phyloP scores from a whole-genome alignment of 2,329 filamentous ascomycete species.

The Paraphoma sp. region DNA sequence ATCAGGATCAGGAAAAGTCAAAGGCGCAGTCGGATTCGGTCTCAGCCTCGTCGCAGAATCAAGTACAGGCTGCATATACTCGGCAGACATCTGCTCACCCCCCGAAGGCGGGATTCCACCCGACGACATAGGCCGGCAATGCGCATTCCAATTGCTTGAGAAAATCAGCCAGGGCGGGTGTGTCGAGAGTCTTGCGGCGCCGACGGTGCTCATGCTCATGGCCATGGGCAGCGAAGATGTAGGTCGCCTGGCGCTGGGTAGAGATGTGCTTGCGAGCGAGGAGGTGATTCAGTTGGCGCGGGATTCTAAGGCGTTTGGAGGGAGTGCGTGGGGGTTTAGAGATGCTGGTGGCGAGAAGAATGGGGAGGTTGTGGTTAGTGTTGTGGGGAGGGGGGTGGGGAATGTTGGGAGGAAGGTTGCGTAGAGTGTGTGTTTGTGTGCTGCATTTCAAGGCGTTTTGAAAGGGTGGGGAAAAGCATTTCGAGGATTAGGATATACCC shows the following conservation, averaged over 20 bases:
- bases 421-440: constrained; percentile 37
- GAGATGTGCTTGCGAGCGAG: constrained; percentile 81
- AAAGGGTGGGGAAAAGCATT: background rate
- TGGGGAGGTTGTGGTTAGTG: constrained; percentile 80
- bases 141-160: constrained; percentile 88
- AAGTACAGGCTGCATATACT: constrained; percentile 85
- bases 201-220: constrained; percentile 86
- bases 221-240: constrained; percentile 98
- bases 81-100: constrained; percentile 79
- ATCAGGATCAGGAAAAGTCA: constrained; percentile 59
- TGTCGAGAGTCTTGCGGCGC: constrained; percentile 72
- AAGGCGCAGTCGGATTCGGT: constrained; percentile 88
- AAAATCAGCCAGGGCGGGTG: constrained; percentile 83
- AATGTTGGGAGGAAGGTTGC: constrained; percentile 93
- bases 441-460: background rate
- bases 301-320: constrained; percentile 87
- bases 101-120: constrained; percentile 81
- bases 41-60: constrained; percentile 90
- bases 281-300: constrained; percentile 80
- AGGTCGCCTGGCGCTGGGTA: constrained; percentile 81
- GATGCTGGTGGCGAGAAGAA: constrained; percentile 59
- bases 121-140: constrained; percentile 87
- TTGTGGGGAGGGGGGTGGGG: constrained; percentile 91
- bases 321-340: constrained; percentile 87
- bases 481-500: too few relatives aligned